Percentiles rank a stretch among this genome's conserved stretches.
Evolutionary conservation across 768 basidiomycete genomes (phyloP).

Genomic region (Crucibulum laeve): DNA sequence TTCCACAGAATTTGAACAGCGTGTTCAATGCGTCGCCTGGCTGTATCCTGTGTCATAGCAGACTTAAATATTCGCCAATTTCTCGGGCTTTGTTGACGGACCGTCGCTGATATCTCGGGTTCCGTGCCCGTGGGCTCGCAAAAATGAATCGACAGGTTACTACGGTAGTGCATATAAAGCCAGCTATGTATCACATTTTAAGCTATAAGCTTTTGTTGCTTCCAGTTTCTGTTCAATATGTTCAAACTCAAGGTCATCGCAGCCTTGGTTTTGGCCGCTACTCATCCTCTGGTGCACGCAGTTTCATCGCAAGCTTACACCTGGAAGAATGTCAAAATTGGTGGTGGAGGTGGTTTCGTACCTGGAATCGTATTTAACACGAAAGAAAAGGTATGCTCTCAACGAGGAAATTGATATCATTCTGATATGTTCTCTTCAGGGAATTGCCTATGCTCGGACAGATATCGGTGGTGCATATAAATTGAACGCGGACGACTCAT

Average conservation of each 20-base stretch:
- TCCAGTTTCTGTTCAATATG: conserved; percentile 18
- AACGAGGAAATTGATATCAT: background rate
- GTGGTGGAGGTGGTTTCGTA: conserved; percentile 45
- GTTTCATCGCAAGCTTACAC: conserved; percentile 47
- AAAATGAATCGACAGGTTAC: background rate
- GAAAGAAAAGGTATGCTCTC: conserved; percentile 31
- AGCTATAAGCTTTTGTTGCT: background rate
- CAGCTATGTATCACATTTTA: background rate
- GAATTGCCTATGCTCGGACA: conserved; percentile 60
- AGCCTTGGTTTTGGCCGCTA: conserved; percentile 20
- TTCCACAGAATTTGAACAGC: background rate
- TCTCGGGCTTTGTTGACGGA: conserved; percentile 13
- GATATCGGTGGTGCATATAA: conserved; percentile 67
- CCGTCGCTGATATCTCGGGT: conserved; percentile 18
- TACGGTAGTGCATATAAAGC: background rate
- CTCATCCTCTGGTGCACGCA: conserved; percentile 26
- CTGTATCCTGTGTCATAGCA: background rate
- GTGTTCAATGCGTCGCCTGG: background rate
- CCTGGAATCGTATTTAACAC: conserved; percentile 63
- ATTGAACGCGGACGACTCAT: conserved; percentile 54
- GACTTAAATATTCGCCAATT: conserved; percentile 10
- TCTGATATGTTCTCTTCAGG: conserved; percentile 21
- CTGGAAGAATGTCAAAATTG: conserved; percentile 62
- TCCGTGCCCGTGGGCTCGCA: background rate
- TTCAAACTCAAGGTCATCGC: conserved; percentile 24